Evolutionary conservation across 23 red algal genomes (phyloP), one percentile per base, ranked within the genome.

Genomic region (Cyanidium caldarium): DNA sequence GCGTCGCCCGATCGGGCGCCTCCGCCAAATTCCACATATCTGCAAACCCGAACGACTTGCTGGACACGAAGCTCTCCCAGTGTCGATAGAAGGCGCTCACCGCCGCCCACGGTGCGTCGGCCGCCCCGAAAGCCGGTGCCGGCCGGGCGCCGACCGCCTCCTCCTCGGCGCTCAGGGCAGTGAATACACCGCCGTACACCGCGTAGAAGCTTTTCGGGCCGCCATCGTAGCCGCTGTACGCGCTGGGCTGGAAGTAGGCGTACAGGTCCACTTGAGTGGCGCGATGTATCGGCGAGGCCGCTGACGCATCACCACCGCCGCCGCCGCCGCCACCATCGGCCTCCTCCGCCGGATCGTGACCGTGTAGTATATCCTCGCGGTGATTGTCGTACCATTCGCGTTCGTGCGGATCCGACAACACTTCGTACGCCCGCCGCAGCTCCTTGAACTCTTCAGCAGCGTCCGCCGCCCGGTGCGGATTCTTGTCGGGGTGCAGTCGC

Each of bases 331-430:
- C 45, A 38, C 68, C 71, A 21, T 66, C 33, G 2, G 78, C 67
- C 13, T 68, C 86, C 21, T 38, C 39, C 26, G 28, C 44, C 16
- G 13, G 40, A 31, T 94, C 89, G 21, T 83, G 42, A 17, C 89
- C 89, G 15, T 78, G 72, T 34, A 98, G 77, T 61, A 98, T 98
- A 44, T 86, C 74, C 45, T 85, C 67, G 30, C 86, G 85, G 42
- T 98, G 92, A 29, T 46, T 72, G 61, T 98, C 92, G 68, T 98
- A 98, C 92, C 92, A 98, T 17, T 84, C 80, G 29, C 92, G 79
- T 66, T 98, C 92, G 34, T 98, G 81, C 26, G 80, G 45, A 46
- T 98, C 92, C 0, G 92, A 98, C 35, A 98, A 29, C 33, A 98
- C 92, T 28, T 38, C 44, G 58, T 98, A 98, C 1, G 92, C 92